phyloP scores from a whole-genome alignment of 768 basidiomycete genomes.

The Glaciozyma martinii region DNA sequence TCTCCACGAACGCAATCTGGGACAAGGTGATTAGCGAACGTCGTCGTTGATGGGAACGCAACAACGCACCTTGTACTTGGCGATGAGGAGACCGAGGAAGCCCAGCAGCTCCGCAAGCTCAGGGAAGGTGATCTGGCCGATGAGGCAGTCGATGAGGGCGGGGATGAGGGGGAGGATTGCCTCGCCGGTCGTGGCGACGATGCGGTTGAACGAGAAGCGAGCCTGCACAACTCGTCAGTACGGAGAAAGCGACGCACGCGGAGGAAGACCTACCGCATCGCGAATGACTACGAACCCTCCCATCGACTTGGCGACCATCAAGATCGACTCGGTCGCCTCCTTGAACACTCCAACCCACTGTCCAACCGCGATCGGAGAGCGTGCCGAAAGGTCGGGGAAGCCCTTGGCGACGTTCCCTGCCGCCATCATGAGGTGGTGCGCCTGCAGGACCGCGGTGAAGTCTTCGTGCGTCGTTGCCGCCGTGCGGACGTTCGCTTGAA shows the following conservation, averaged over 20 bases:
- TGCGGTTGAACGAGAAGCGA: slow-evolving; percentile 84
- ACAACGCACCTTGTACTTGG: slow-evolving; percentile 71
- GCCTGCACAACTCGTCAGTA: slow-evolving; percentile 48
- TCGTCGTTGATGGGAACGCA: neutral
- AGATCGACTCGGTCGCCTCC: slow-evolving; percentile 73
- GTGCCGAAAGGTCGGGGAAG: slow-evolving; percentile 75
- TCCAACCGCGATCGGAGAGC: slow-evolving; percentile 59
- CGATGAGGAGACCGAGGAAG: slow-evolving; percentile 82
- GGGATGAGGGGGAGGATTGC: slow-evolving; percentile 80
- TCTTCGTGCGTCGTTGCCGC: slow-evolving; percentile 43
- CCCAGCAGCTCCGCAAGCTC: slow-evolving; percentile 93
- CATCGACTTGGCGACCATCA: slow-evolving; percentile 80
- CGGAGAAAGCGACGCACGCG: slow-evolving; percentile 43
- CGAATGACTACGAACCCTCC: slow-evolving; percentile 76
- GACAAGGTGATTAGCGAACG: neutral
- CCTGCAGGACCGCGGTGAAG: slow-evolving; percentile 66
- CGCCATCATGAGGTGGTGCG: slow-evolving; percentile 90
- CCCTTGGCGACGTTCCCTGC: slow-evolving; percentile 91
- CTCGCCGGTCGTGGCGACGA: slow-evolving; percentile 79
- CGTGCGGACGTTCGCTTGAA: slow-evolving; percentile 39
- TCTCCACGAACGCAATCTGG: slow-evolving; percentile 74
- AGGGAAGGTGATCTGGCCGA: slow-evolving; percentile 80
- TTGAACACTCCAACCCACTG: slow-evolving; percentile 65
- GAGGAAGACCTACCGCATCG: slow-evolving; percentile 64
- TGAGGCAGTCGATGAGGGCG: slow-evolving; percentile 76